Evolutionary conservation across 495 filamentous ascomycete species (phyloP), one percentile per base, ranked within the genome.

Genomic region (Trichoderma virens): DNA sequence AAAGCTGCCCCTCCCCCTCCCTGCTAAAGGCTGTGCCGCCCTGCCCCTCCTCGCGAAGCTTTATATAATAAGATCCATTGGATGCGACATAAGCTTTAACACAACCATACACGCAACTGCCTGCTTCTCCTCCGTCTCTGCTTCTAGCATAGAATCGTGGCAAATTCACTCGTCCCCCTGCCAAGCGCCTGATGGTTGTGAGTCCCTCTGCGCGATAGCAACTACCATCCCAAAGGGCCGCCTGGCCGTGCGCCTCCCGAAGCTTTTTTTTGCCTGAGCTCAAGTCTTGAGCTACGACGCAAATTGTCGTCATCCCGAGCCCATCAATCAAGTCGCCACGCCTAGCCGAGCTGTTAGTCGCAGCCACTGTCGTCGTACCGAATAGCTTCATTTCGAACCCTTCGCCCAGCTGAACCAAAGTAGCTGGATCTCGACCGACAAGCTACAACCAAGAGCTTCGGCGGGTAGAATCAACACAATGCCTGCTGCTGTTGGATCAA

Each of bases 391-490:
- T 5, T 23, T 47, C 43, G 20, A 6, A 30, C 20, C 51, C 13
- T 30, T 30, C 25, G 51, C 8, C 3, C 51, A 56, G 51, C 25
- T 56, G 25, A 56, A 20, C 9, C 18, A 47, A 47, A 5, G n/a
- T n/a, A 18, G 16, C 43, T 20, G 43, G 20, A 47, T 47, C n/a
- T 47, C 43, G 43, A 23, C 18, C 43, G 43, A 47, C 43, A 20
- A 47, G 38, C 11, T 13, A 51, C 45, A 27, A 13, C 28, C 11
- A 56, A 30, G 28, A n/a, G n/a, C n/a, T n/a, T n/a, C n/a, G n/a
- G n/a, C n/a, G n/a, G n/a, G n/a, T n/a, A n/a, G 7, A 30, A 56
- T 28, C 51, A 27, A 30, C 71, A 73, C 30, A 35, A 77, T 77
- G 75, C 69, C 75, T 34, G 61, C 43, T 47, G 43, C 64, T 34